These are phyloP conservation scores for Trifolium fragiferum DNA, from an alignment of 306 rosid species.

Conservation along the genomic window DNA sequence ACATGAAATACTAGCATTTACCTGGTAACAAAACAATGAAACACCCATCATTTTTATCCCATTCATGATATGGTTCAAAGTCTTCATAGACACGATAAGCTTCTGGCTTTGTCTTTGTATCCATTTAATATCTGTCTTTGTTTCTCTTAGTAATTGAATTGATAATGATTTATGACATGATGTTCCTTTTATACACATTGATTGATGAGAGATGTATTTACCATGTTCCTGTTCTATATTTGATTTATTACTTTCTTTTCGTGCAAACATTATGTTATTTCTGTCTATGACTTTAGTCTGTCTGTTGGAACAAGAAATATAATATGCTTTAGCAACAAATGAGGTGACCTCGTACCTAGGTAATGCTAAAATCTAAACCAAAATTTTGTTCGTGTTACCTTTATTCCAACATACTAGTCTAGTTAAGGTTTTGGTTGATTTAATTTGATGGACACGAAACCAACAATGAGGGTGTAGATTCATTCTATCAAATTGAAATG, in stretches of 20 bases:
- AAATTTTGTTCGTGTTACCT: slow-evolving; percentile 16
- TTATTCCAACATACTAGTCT: slow-evolving; percentile 14
- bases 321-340: slow-evolving; percentile 41
- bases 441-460: too few relatives aligned
- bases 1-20: slow-evolving; percentile 29
- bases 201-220: slow-evolving; percentile 17
- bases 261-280: slow-evolving; percentile 36
- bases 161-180: not conserved
- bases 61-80: slow-evolving; percentile 54
- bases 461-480: too few relatives aligned
- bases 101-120: slow-evolving; percentile 17
- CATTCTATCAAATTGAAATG: too few relatives aligned
- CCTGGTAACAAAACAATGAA: slow-evolving; percentile 62
- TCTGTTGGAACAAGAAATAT: slow-evolving; percentile 42
- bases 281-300: slow-evolving; percentile 14
- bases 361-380: slow-evolving; percentile 36
- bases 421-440: not conserved
- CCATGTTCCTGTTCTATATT: slow-evolving; percentile 10
- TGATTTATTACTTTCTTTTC: slow-evolving; percentile 48
- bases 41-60: slow-evolving; percentile 45
- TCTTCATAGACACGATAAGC: slow-evolving; percentile 51
- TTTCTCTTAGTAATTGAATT: slow-evolving; percentile 15
- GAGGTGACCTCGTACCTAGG: slow-evolving; percentile 43
- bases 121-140: slow-evolving; percentile 24
- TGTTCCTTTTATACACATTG: slow-evolving; percentile 42